Evolutionary conservation across 1,284 basidiomycete genomes (phyloP).

Genomic region (Pyrrhoderma lamaoense): DNA sequence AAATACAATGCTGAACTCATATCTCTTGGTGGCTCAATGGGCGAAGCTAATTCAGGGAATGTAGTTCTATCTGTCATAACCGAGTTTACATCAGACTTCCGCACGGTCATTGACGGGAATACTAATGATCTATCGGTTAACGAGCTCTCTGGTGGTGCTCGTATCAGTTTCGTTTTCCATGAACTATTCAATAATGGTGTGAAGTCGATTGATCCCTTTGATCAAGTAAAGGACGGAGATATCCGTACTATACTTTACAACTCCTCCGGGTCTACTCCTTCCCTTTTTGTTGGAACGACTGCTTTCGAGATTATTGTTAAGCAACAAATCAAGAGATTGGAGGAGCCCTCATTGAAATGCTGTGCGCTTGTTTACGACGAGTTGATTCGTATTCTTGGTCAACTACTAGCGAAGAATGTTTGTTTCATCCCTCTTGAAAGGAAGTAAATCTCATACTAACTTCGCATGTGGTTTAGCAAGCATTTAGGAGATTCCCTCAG

Average conservation of each 20-base stretch:
- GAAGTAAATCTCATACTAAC: too few species aligned
- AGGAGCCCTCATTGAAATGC: conserved; percentile 90
- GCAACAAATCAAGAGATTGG: conserved; percentile 94
- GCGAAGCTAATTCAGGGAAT: conserved; percentile 80
- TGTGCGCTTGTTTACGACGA: conserved; percentile 95
- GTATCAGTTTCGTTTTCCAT: conserved; percentile 98
- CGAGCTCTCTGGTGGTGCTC: conserved; percentile 93
- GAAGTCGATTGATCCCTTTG: conserved; percentile 94
- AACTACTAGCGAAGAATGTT: conserved; percentile 84
- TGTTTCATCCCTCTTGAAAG: conserved; percentile 29
- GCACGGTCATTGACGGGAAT: conserved; percentile 94
- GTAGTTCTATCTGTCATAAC: conserved; percentile 94
- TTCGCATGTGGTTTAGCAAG: conserved; percentile 65
- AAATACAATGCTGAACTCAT: conserved; percentile 84
- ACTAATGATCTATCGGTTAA: conserved; percentile 92
- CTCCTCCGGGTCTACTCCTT: conserved; percentile 92
- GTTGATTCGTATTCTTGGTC: conserved; percentile 89
- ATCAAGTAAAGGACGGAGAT: conserved; percentile 97
- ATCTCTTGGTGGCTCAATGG: conserved; percentile 81
- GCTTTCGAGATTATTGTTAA: conserved; percentile 98
- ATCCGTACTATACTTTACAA: conserved; percentile 95
- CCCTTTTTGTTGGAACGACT: conserved; percentile 91
- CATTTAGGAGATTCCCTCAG: conserved; percentile 92
- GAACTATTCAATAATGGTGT: conserved; percentile 96
- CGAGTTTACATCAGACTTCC: conserved; percentile 95